A percentile compares a stretch with the other conserved stretches of the same genome.
Evolutionary conservation across 805 yeast species (phyloP).

Genomic region (Diddensiella santjacobensis): DNA sequence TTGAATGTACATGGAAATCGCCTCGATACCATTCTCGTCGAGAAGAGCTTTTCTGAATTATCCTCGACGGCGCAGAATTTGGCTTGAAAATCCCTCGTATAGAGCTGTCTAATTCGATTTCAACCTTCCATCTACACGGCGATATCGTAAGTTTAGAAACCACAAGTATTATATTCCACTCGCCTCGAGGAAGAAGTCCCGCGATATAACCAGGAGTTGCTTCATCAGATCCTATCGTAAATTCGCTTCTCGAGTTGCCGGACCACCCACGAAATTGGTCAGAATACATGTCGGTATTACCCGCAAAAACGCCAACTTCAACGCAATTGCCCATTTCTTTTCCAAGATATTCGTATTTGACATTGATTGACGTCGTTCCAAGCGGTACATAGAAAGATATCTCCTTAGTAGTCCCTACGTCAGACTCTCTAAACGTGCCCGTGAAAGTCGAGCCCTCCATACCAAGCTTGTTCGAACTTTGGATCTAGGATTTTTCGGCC

Average conservation of each 20-base stretch:
- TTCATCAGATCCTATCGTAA: conserved; percentile 1
- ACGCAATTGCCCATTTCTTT: conserved; percentile 2
- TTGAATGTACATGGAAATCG: conserved; percentile 14
- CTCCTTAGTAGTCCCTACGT: background rate
- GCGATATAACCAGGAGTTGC: conserved; percentile 15
- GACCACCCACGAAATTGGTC: conserved; percentile 13
- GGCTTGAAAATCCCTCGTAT: background rate
- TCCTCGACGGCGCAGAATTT: conserved; percentile 4
- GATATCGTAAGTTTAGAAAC: background rate
- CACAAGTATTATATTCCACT: conserved; percentile 4
- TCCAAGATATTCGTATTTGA: background rate
- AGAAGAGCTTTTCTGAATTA: background rate
- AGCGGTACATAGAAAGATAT: background rate
- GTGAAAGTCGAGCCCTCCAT: background rate
- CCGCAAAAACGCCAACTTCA: conserved; percentile 10
- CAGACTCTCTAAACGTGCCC: background rate
- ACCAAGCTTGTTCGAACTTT: no score
- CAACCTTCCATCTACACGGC: background rate
- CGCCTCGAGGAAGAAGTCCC: conserved; percentile 6
- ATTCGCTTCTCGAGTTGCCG: conserved; percentile 6
- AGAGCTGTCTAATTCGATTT: background rate
- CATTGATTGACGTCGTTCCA: background rate
- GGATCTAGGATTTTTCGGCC: no score
- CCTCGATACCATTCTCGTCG: conserved; percentile 12
- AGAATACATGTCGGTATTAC: conserved; percentile 3